These are phyloP conservation scores for Citeromyces siamensis DNA, from an alignment of 1,139 yeast species.

Conservation along the genomic window DNA sequence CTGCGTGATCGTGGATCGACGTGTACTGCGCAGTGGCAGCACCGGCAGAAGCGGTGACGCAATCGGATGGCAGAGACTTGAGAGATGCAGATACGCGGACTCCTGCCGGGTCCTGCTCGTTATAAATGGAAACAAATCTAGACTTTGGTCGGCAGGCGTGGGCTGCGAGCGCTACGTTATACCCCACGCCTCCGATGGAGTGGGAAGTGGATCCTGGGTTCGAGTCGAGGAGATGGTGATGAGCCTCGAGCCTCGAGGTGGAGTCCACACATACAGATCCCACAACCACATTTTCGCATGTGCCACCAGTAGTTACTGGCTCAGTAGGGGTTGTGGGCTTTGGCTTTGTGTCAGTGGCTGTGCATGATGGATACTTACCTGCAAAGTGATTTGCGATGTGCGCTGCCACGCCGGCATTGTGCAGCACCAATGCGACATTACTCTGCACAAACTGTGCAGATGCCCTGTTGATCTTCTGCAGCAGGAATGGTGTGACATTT, in stretches of 20 bases:
- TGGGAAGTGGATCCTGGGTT: conserved; percentile 53
- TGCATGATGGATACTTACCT: too few species aligned
- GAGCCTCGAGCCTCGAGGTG: conserved; percentile 28
- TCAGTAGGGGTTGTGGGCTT: neutral
- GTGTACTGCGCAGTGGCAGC: conserved; percentile 55
- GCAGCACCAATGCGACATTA: conserved; percentile 64
- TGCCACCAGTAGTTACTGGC: neutral
- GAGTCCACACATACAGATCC: conserved; percentile 78
- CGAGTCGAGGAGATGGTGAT: conserved; percentile 41
- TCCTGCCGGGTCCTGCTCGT: conserved; percentile 50
- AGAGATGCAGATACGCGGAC: conserved; percentile 23
- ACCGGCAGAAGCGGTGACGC: conserved; percentile 10
- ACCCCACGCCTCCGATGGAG: conserved; percentile 78
- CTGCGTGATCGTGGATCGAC: conserved; percentile 49
- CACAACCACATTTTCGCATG: conserved; percentile 28
- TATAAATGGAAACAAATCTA: conserved; percentile 41
- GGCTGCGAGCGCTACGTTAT: conserved; percentile 55
- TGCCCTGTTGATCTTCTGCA: conserved; percentile 47
- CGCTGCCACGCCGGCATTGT: conserved; percentile 63
- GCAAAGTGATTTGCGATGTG: conserved; percentile 47
- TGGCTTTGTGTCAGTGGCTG: conserved; percentile 18
- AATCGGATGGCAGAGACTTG: conserved; percentile 11
- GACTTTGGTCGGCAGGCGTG: conserved; percentile 13
- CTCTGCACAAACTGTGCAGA: conserved; percentile 61
- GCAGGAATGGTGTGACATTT: conserved; percentile 66